Base-by-base conservation (phyloP, 139 green algal genomes). In the Micromonas commoda region DNA sequence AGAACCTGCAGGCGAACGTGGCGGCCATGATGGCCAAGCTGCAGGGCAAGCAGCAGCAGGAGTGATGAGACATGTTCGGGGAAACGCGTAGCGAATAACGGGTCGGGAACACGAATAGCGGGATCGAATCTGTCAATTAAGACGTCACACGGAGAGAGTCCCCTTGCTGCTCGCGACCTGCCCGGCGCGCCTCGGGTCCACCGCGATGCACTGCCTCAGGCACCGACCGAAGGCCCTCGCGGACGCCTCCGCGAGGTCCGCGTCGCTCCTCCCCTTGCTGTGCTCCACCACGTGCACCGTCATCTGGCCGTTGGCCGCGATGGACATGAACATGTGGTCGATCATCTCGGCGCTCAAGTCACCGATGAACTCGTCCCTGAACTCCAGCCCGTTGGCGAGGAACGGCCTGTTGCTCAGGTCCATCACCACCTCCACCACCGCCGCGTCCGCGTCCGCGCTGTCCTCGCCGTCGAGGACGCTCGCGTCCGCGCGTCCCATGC, bases 201-300 rank as follows among this genome's bases (percentile, higher is more conserved):
- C 77, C 98, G 94, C n/a, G 82, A 90, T 0, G 95, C 95, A 32
- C 71, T 66, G n/a, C 94, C 82, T 65, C 98, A 85, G 29, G 94
- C 95, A 0, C 95, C 86, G 0, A 93, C 95, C 90, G 33, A 99
- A 98, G 0, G 95, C 94, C 81, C 98, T 98, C 86, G 98, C 98
- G 0, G 94, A 97, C 0, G 93, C 92, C 84, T 98, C 95, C 64
- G 98, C 92, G 52, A 99, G 97, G 89, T 99, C 95, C 84, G 98
- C 94, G 21, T 85, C 91, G 90, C 98, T 98, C 60, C 85, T 89
- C 32, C 95, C 95, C 26, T 37, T 21, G 1, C 57, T 76, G 54
- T 85, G 73, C 78, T 87, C 68, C 21, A 53, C 33, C 61, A 82
- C 1, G 80, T 88, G 84, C 63, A 87, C 64, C 0, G 84, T 88